Base-by-base conservation (phyloP, 2,329 filamentous ascomycete species). In the Fusarium bactridioides region DNA sequence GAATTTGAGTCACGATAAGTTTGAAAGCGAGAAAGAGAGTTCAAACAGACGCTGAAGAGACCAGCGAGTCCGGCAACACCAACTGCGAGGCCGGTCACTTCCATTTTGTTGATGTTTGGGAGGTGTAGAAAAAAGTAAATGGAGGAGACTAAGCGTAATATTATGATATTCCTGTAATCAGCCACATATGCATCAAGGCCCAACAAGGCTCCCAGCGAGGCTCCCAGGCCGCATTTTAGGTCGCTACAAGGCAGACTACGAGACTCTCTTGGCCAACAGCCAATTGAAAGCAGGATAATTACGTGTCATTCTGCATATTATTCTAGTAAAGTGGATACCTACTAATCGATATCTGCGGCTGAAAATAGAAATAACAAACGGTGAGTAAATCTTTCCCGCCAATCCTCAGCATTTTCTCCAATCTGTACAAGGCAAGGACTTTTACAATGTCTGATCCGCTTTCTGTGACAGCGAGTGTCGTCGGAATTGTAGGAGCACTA, bases 31-130 rank as follows among this genome's bases (percentile, higher is more conserved):
- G 74, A 63, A 1, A 75, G 27, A 5, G 65, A 73, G 2, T 79
- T 73, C 5, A 78, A n/a, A 18, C 73, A 78, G 0, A 67, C 29
- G 44, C 64, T 74, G 37, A 77, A 77, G 0, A 79, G 23, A 1
- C 62, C 62, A 4, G 62, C 62, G 3, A 64, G 65, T 10, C 75
- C 72, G 7, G 61, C 16, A 4, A 66, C 35, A 12, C 64, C 64
- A 40, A 67, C 23, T 0, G 41, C 45, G 2, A 67, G 40, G 4
- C 64, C 64, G 3, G 61, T 55, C 11, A 37, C 47, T 31, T 67
- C 64, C 64, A 67, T 67, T 13, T 25, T 10, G 9, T 6, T 7
- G 10, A 16, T 0, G 3, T 8, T 40, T 4, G 7, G 5, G 3
- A 3, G 0, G 4, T 16, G 2, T 25, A 23, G 18, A 0, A 11